These are phyloP conservation scores for Chrysochromulina tobinii DNA, from an alignment of 78 protist species.

Conservation along the genomic window DNA sequence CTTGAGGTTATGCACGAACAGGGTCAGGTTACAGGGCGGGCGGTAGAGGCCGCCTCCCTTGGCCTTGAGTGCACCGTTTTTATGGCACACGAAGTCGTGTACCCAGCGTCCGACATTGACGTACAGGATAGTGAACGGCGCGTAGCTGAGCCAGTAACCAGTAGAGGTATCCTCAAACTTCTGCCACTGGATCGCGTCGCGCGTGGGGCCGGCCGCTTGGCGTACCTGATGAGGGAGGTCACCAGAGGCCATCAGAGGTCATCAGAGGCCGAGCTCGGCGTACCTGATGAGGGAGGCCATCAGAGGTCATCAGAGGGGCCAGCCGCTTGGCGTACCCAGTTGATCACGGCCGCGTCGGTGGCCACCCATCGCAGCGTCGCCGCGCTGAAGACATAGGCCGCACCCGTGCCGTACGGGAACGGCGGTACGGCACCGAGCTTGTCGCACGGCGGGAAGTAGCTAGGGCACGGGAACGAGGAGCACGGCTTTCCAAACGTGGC, in stretches of 20 bases:
- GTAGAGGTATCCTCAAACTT: conserved; percentile 5
- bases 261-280: too few species aligned
- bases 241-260: too few species aligned
- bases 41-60: too few species aligned
- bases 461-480: too few species aligned
- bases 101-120: too few species aligned
- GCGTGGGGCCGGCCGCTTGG: neutral
- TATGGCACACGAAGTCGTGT: too few species aligned
- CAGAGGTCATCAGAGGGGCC: too few species aligned
- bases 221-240: too few species aligned
- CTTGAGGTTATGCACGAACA: neutral
- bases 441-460: too few species aligned
- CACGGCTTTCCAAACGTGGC: neutral
- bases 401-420: conserved; percentile 12
- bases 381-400: neutral
- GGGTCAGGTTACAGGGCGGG: too few species aligned
- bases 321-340: neutral
- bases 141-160: neutral
- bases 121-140: neutral
- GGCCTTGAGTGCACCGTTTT: too few species aligned
- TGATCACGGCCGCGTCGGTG: neutral
- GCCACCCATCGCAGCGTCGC: neutral
- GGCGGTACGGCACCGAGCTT: neutral
- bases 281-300: too few species aligned
- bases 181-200: neutral